Evolutionary conservation across 75 land plant species (phyloP).

Genomic region (Cupressus sempervirens): DNA sequence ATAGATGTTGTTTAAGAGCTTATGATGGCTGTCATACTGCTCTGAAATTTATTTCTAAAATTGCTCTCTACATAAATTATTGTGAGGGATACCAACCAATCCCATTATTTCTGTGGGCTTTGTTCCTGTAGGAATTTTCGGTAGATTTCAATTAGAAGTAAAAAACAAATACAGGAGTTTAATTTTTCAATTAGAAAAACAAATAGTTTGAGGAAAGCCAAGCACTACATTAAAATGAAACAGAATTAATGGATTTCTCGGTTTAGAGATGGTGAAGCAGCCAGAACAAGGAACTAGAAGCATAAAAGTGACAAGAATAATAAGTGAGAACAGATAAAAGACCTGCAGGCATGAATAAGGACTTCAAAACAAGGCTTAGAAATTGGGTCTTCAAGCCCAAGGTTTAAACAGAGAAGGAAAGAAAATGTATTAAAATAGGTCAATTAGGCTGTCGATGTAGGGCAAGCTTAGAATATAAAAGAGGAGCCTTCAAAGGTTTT

Average conservation of each 20-base stretch:
- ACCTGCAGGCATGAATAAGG: no score
- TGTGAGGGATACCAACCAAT: slow-evolving; percentile 8
- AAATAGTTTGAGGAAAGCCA: background rate
- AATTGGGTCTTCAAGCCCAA: no score
- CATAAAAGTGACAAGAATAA: background rate
- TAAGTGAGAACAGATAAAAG: no score
- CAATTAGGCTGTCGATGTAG: no score
- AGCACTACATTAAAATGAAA: background rate
- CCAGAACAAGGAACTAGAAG: background rate
- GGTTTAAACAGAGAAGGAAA: no score
- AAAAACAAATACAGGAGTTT: background rate
- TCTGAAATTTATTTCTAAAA: slow-evolving; percentile 16
- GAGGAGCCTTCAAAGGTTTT: no score
- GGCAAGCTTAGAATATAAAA: no score
- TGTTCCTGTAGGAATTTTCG: slow-evolving; percentile 20
- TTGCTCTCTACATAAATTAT: slow-evolving; percentile 9
- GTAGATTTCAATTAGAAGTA: background rate
- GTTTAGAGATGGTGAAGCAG: background rate
- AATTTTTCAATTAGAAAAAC: background rate
- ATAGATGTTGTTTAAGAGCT: no score
- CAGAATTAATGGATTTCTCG: background rate
- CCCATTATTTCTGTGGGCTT: slow-evolving; percentile 15
- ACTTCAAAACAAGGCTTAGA: no score
- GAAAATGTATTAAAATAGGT: no score
- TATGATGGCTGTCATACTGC: slow-evolving; percentile 18